A percentile compares a stretch with the other conserved stretches of the same genome.
Evolutionary conservation across 176 grass and related monocot genomes (phyloP).

Genomic region (Ensete glaucum): DNA sequence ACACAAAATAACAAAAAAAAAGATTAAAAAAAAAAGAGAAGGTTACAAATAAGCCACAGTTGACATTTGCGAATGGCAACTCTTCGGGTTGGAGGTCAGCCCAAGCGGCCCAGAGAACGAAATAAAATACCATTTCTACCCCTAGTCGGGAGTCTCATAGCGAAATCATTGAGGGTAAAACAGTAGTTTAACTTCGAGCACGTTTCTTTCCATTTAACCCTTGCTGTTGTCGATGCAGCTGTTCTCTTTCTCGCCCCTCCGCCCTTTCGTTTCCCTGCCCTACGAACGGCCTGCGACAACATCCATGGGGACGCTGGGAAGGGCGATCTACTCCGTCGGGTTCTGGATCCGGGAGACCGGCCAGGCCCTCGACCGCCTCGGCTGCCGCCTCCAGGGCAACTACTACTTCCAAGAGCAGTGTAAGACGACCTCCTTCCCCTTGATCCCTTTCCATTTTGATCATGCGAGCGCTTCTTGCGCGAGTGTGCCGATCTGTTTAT

Average conservation of each 20-base stretch:
- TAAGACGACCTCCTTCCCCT: conserved; percentile 19
- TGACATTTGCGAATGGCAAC: too few relatives aligned
- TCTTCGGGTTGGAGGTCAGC: too few relatives aligned
- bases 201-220: too few relatives aligned
- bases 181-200: too few relatives aligned
- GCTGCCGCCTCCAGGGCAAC: conserved; percentile 69
- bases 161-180: too few relatives aligned
- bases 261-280: neutral
- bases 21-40: too few relatives aligned
- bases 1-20: too few relatives aligned
- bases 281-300: neutral
- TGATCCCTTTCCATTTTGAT: too few relatives aligned
- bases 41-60: too few relatives aligned
- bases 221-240: neutral
- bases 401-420: conserved; percentile 68
- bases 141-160: too few relatives aligned
- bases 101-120: too few relatives aligned
- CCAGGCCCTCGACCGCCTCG: conserved; percentile 82
- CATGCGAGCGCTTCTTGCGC: neutral
- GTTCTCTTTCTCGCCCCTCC: neutral
- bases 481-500: neutral
- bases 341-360: conserved; percentile 97
- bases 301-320: conserved; percentile 73
- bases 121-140: too few relatives aligned
- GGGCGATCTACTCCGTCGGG: conserved; percentile 84